These are phyloP conservation scores for Leucogyrophana mollusca DNA, from an alignment of 768 basidiomycete species.

Conservation along the genomic window DNA sequence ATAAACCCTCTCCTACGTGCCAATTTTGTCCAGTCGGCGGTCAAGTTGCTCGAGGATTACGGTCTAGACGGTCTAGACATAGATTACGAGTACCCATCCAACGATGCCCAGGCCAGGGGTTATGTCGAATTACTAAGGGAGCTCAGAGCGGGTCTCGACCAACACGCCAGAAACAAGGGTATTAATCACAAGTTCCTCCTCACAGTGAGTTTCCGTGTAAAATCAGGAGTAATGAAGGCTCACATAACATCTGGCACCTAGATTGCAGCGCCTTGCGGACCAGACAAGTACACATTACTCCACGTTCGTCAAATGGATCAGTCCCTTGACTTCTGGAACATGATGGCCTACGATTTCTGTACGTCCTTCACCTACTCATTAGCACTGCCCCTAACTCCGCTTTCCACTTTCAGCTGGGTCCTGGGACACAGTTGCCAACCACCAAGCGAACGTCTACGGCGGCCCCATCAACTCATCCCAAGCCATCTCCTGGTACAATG, in stretches of 20 bases:
- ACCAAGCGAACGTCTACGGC: constrained; percentile 86
- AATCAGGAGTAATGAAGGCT: too few species aligned
- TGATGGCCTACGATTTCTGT: constrained; percentile 94
- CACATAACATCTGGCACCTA: too few species aligned
- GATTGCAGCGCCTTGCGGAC: constrained; percentile 94
- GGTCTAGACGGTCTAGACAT: constrained; percentile 91
- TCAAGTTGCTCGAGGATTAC: constrained; percentile 84
- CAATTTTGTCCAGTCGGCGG: constrained; percentile 78
- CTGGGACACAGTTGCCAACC: constrained; percentile 68
- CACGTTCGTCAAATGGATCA: constrained; percentile 82
- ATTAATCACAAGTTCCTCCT: constrained; percentile 65
- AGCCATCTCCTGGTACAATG: constrained; percentile 68
- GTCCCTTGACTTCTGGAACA: constrained; percentile 92
- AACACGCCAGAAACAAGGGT: constrained; percentile 64
- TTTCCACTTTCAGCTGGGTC: constrained; percentile 58
- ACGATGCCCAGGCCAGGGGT: constrained; percentile 73
- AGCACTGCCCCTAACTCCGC: not conserved
- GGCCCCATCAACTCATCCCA: constrained; percentile 60
- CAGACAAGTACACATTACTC: constrained; percentile 79
- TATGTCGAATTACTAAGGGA: constrained; percentile 83
- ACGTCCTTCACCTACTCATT: constrained; percentile 23
- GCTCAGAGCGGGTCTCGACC: constrained; percentile 72
- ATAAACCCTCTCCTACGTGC: constrained; percentile 57
- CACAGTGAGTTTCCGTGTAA: constrained; percentile 52
- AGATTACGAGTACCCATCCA: constrained; percentile 91